phyloP scores from a whole-genome alignment of 257 asterid species.

The Phtheirospermum japonicum region DNA sequence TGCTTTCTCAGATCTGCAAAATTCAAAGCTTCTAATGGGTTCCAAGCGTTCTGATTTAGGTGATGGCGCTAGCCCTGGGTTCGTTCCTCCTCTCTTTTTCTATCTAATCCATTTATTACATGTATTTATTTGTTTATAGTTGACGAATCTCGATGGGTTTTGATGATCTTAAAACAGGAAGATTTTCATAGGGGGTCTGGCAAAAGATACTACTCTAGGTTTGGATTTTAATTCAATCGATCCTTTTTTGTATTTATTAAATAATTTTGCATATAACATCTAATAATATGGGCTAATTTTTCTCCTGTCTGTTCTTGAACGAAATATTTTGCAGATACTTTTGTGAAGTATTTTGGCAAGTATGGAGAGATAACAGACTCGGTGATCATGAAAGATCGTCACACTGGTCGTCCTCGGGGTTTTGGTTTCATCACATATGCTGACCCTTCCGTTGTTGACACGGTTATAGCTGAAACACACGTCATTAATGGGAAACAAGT shows the following conservation, averaged over 20 bases:
- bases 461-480: slow-evolving; percentile 83
- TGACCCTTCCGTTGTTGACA: slow-evolving; percentile 75
- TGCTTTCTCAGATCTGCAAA: slow-evolving; percentile 38
- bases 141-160: slow-evolving; percentile 13
- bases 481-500: slow-evolving; percentile 89
- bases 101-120: not conserved
- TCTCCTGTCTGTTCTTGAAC: not conserved
- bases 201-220: slow-evolving; percentile 86
- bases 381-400: slow-evolving; percentile 90
- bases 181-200: slow-evolving; percentile 89
- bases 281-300: not conserved
- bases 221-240: slow-evolving; percentile 9
- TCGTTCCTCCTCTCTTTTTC: slow-evolving; percentile 17
- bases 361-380: slow-evolving; percentile 96
- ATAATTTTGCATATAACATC: not conserved
- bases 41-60: slow-evolving; percentile 79
- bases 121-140: not conserved
- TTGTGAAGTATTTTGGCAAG: slow-evolving; percentile 92
- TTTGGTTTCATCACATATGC: slow-evolving; percentile 91
- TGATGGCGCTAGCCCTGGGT: slow-evolving; percentile 98
- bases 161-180: slow-evolving; percentile 43
- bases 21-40: slow-evolving; percentile 48
- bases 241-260: not conserved
- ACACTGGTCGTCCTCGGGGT: slow-evolving; percentile 92
- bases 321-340: slow-evolving; percentile 45